Percentiles rank a stretch among this genome's conserved stretches.
These are phyloP conservation scores for Adansonia gregorii DNA, from an alignment of 441 rosid genomes.

Conservation along the genomic window DNA sequence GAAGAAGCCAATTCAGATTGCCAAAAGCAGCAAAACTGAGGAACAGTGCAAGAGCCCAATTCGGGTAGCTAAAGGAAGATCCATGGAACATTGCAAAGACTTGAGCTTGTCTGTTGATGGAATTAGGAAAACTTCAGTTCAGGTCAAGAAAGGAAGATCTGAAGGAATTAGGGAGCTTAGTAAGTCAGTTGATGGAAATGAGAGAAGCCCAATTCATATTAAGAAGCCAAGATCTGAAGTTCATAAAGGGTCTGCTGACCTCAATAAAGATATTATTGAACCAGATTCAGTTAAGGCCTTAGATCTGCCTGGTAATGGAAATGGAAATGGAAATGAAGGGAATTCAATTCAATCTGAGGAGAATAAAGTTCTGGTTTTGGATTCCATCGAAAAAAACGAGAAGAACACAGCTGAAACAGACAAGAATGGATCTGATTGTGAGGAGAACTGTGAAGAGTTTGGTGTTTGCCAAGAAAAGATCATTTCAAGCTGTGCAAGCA, in stretches of 20 bases:
- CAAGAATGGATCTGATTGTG: slow-evolving; percentile 48
- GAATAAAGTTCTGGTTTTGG: slow-evolving; percentile 19
- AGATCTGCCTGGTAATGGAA: not conserved
- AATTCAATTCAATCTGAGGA: slow-evolving; percentile 37
- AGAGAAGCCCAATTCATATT: slow-evolving; percentile 44
- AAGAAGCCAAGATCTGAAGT: slow-evolving; percentile 46
- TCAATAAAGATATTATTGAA: slow-evolving; percentile 29
- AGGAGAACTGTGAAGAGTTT: slow-evolving; percentile 47
- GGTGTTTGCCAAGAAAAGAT: slow-evolving; percentile 57
- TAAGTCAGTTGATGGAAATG: slow-evolving; percentile 35
- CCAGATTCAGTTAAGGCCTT: slow-evolving; percentile 39
- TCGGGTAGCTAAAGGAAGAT: slow-evolving; percentile 40
- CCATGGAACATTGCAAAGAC: slow-evolving; percentile 28
- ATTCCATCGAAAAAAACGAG: slow-evolving; percentile 34
- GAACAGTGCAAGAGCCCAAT: slow-evolving; percentile 37
- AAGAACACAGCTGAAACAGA: not conserved
- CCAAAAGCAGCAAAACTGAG: slow-evolving; percentile 33
- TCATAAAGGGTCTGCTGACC: slow-evolving; percentile 29
- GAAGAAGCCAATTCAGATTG: slow-evolving; percentile 42
- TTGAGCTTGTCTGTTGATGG: slow-evolving; percentile 31
- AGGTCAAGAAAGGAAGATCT: slow-evolving; percentile 39
- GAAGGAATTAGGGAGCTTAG: slow-evolving; percentile 30
- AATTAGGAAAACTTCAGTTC: slow-evolving; percentile 36
- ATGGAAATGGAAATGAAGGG: slow-evolving; percentile 27
- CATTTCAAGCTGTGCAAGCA: slow-evolving; percentile 31